Conservation (phyloP, 306 rosid species). For the Erythrophleum fordii region DNA sequence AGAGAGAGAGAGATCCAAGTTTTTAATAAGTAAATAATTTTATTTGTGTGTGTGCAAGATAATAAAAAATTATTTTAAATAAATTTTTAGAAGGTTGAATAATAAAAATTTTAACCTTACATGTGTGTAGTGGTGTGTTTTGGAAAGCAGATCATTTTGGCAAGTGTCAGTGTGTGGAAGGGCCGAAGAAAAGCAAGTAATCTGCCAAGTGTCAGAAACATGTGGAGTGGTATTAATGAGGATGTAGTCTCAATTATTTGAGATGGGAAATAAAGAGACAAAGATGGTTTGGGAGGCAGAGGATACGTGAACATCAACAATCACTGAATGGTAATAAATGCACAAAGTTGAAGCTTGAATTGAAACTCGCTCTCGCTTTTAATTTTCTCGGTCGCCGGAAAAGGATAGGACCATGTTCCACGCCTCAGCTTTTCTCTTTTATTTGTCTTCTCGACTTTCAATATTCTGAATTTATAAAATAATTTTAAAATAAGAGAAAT, state of each 20-base stretch:
- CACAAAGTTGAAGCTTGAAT: slow-evolving; percentile 46
- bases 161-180: neutral
- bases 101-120: too few species aligned
- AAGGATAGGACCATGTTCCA: slow-evolving; percentile 58
- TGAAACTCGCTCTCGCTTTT: too few species aligned
- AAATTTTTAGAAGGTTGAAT: too few species aligned
- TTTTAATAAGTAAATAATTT: too few species aligned
- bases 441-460: neutral
- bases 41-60: too few species aligned
- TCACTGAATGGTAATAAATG: slow-evolving; percentile 48
- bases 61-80: too few species aligned
- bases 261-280: neutral
- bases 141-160: too few species aligned
- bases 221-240: neutral
- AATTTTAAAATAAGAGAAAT: too few species aligned
- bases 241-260: neutral
- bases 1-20: too few species aligned
- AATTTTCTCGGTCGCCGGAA: slow-evolving; percentile 52
- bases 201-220: neutral
- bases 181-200: neutral
- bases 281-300: slow-evolving; percentile 1
- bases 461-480: too few species aligned
- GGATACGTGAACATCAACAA: slow-evolving; percentile 33
- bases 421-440: slow-evolving; percentile 58
- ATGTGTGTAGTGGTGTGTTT: too few species aligned